Percentiles rank a stretch among this genome's conserved stretches.
These are phyloP conservation scores for Aspergillus indologenus DNA, from an alignment of 495 filamentous ascomycete genomes.

Conservation along the genomic window DNA sequence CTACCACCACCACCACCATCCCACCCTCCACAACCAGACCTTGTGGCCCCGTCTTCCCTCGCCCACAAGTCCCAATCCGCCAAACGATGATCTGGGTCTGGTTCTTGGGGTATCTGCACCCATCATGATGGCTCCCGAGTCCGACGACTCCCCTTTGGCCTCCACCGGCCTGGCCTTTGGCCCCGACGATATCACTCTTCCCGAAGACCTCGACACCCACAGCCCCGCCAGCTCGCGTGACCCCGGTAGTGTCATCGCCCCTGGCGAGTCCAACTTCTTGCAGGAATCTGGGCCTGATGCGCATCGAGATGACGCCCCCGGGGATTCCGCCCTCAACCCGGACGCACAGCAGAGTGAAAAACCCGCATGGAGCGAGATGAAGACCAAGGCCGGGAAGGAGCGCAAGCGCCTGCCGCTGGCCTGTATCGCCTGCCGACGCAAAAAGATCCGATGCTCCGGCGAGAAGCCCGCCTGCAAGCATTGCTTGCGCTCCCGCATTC, in stretches of 20 bases:
- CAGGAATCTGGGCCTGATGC: slow-evolving; percentile 22
- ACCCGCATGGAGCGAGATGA: slow-evolving; percentile 91
- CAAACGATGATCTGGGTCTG: slow-evolving; percentile 41
- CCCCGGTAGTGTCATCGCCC: slow-evolving; percentile 29
- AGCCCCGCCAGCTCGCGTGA: slow-evolving; percentile 48
- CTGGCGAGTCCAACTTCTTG: slow-evolving; percentile 21
- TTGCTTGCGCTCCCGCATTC: slow-evolving; percentile 87
- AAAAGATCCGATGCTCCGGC: slow-evolving; percentile 97
- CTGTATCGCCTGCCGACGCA: slow-evolving; percentile 92
- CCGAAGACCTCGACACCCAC: slow-evolving; percentile 42
- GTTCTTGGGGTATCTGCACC: slow-evolving; percentile 42
- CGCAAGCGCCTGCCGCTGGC: slow-evolving; percentile 89
- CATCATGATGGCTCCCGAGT: slow-evolving; percentile 44
- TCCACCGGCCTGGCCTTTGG: slow-evolving; percentile 24
- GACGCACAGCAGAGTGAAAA: slow-evolving; percentile 31
- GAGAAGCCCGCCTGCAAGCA: slow-evolving; percentile 98
- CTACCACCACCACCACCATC: slow-evolving; percentile 10
- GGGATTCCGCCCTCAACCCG: slow-evolving; percentile 36
- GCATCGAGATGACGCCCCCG: slow-evolving; percentile 24
- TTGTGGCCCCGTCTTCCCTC: slow-evolving; percentile 6
- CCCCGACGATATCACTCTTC: slow-evolving; percentile 31
- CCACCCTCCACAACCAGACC: slow-evolving; percentile 1
- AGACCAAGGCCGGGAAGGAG: slow-evolving; percentile 97
- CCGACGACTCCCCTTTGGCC: slow-evolving; percentile 39
- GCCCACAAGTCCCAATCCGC: slow-evolving; percentile 15